Evolutionary conservation across 768 basidiomycete genomes (phyloP).

Genomic region (Rubroboletus pulcherrimus): DNA sequence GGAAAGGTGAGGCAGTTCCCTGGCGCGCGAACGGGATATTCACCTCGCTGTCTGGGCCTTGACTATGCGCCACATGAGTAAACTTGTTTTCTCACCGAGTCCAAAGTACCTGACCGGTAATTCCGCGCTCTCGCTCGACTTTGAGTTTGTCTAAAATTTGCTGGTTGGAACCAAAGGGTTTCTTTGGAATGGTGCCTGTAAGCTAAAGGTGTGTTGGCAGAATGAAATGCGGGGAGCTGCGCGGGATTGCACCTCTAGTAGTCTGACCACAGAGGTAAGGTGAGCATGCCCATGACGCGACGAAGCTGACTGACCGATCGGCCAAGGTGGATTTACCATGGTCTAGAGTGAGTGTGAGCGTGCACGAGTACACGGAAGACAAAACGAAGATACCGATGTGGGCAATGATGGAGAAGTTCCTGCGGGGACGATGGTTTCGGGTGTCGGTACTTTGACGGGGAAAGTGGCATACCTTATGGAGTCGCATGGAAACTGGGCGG

Average conservation of each 20-base stretch:
- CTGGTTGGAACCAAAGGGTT: slow-evolving; percentile 62
- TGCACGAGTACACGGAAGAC: not conserved
- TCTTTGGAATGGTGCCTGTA: slow-evolving; percentile 80
- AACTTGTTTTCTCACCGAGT: not conserved
- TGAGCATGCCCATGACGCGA: not conserved
- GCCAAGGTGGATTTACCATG: slow-evolving; percentile 96
- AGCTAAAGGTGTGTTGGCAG: slow-evolving; percentile 46
- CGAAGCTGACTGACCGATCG: slow-evolving; percentile 55
- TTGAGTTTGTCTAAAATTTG: slow-evolving; percentile 93
- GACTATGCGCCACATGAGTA: slow-evolving; percentile 43
- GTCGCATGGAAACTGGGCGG: slow-evolving; percentile 66
- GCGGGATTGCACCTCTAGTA: slow-evolving; percentile 58
- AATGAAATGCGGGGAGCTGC: not conserved
- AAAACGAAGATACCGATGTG: slow-evolving; percentile 65
- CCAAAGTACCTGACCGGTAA: slow-evolving; percentile 59
- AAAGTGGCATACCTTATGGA: slow-evolving; percentile 52
- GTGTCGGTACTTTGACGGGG: not conserved
- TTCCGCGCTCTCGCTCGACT: slow-evolving; percentile 94
- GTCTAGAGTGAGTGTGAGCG: slow-evolving; percentile 42
- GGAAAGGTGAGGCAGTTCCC: slow-evolving; percentile 3
- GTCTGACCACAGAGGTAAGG: slow-evolving; percentile 36
- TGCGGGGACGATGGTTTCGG: slow-evolving; percentile 22
- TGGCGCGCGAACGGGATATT: not conserved
- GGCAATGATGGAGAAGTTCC: slow-evolving; percentile 95
- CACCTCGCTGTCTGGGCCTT: slow-evolving; percentile 95